phyloP scores from a whole-genome alignment of 108 stramenopile species.

The Cyclotella atomus region DNA sequence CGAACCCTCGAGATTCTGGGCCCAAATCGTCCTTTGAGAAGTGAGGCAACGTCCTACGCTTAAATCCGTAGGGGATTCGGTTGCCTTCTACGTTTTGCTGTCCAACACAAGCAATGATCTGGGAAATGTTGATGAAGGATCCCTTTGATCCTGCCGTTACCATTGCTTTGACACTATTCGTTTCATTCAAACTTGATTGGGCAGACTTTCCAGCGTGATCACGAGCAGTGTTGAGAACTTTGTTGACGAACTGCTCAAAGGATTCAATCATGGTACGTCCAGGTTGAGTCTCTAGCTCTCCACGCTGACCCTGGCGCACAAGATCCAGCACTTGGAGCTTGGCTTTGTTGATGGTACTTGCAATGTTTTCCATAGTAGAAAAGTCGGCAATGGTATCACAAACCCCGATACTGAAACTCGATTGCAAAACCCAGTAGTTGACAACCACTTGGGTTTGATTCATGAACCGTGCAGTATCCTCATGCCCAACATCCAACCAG shows the following conservation, averaged over 20 bases:
- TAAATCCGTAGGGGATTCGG: constrained; percentile 98
- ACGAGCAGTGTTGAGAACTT: constrained; percentile 94
- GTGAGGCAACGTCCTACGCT: constrained; percentile 96
- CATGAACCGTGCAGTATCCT: constrained; percentile 95
- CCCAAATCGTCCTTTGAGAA: constrained; percentile 99
- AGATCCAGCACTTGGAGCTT: constrained; percentile 94
- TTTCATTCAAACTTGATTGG: constrained; percentile 90
- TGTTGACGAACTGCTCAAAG: constrained; percentile 97
- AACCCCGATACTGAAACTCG: constrained; percentile 97
- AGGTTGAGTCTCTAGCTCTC: constrained; percentile 95
- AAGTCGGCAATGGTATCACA: constrained; percentile 97
- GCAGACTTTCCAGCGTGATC: constrained; percentile 96
- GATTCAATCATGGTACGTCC: constrained; percentile 98
- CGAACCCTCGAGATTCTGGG: constrained; percentile 97
- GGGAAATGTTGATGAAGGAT: constrained; percentile 97
- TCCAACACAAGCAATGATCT: constrained; percentile 99
- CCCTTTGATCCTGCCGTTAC: constrained; percentile 98
- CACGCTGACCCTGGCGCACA: constrained; percentile 96
- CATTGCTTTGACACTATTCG: constrained; percentile 98
- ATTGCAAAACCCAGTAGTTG: constrained; percentile 96
- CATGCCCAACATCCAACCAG: constrained; percentile 95
- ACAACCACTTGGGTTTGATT: constrained; percentile 95
- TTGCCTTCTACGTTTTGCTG: constrained; percentile 99
- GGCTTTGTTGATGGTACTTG: constrained; percentile 95
- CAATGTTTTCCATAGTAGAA: constrained; percentile 94